Evolutionary conservation across 352 stramenopile species (phyloP).

Genomic region (Achlya hypogyna): DNA sequence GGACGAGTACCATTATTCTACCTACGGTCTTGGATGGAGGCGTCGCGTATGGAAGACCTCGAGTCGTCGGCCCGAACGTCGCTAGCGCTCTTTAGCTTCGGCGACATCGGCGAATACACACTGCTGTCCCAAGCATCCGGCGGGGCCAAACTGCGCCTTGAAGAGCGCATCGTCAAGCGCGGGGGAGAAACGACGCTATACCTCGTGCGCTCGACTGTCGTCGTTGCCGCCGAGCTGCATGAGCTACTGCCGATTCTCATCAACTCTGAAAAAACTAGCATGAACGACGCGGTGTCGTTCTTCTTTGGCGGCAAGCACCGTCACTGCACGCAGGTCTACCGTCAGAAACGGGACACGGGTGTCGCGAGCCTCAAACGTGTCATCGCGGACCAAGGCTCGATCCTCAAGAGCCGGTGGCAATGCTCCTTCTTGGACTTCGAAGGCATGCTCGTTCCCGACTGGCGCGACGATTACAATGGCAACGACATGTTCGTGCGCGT

Average conservation of each 20-base stretch:
- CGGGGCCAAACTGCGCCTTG: slow-evolving; percentile 18
- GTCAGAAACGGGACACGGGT: slow-evolving; percentile 43
- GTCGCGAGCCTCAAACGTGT: slow-evolving; percentile 67
- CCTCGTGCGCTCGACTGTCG: slow-evolving; percentile 51
- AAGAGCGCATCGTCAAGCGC: slow-evolving; percentile 20
- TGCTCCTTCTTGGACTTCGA: slow-evolving; percentile 71
- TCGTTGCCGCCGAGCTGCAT: slow-evolving; percentile 49
- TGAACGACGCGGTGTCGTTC: slow-evolving; percentile 59
- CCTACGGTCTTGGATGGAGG: not conserved
- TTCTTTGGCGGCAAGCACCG: slow-evolving; percentile 55
- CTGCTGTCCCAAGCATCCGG: slow-evolving; percentile 1
- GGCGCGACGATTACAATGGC: slow-evolving; percentile 36
- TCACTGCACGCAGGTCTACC: slow-evolving; percentile 44
- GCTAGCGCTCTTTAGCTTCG: slow-evolving; percentile 67
- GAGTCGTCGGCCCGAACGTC: slow-evolving; percentile 48
- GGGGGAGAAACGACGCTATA: slow-evolving; percentile 32
- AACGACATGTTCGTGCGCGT: slow-evolving; percentile 55
- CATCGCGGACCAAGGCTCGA: slow-evolving; percentile 50
- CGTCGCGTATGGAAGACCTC: slow-evolving; percentile 36
- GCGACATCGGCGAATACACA: slow-evolving; percentile 29
- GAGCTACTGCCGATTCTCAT: slow-evolving; percentile 63
- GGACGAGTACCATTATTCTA: not conserved
- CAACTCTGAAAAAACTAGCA: slow-evolving; percentile 46
- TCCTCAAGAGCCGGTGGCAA: slow-evolving; percentile 57
- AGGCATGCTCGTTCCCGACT: slow-evolving; percentile 66